A percentile compares a stretch with the other conserved stretches of the same genome.
phyloP scores from a whole-genome alignment of 805 yeast genomes.

The Candida morakotiae region DNA sequence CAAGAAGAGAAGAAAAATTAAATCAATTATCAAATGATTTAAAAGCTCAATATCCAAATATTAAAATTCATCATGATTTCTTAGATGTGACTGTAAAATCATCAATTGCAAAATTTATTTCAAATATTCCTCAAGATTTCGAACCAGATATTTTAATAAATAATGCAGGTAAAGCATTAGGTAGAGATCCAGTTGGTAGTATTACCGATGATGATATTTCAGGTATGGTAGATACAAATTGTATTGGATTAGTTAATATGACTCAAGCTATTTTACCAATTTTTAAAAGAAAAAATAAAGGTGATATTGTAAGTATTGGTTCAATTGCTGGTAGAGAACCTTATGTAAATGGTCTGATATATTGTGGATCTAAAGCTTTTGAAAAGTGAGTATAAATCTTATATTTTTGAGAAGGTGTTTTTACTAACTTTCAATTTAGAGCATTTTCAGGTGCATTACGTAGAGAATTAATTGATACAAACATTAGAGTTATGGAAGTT shows the following conservation, averaged over 20 bases:
- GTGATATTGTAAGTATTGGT: constrained; percentile 36
- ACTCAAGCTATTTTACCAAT: constrained; percentile 36
- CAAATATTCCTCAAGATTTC: constrained; percentile 28
- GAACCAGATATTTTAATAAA: constrained; percentile 36
- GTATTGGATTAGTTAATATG: constrained; percentile 30
- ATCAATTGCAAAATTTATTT: constrained; percentile 25
- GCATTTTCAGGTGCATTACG: constrained; percentile 31
- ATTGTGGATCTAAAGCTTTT: constrained; percentile 38
- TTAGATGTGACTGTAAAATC: constrained; percentile 28
- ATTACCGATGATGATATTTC: constrained; percentile 25
- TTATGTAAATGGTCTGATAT: constrained; percentile 36
- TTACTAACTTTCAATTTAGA: constrained; percentile 11
- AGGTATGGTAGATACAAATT: constrained; percentile 37
- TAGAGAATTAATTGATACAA: constrained; percentile 33
- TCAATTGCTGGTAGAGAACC: constrained; percentile 37
- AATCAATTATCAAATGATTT: constrained; percentile 21
- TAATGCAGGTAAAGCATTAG: constrained; percentile 40
- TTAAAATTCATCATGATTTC: constrained; percentile 25
- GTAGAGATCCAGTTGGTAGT: constrained; percentile 27
- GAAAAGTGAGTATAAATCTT: constrained; percentile 9
- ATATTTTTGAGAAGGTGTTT: too few relatives aligned
- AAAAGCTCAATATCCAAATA: constrained; percentile 18
- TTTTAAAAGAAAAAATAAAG: constrained; percentile 31
- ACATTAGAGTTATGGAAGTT: constrained; percentile 34
- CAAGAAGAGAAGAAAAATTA: constrained; percentile 32